Evolutionary conservation across 208 protist species (phyloP).

Genomic region (Cochliopodium minus): DNA sequence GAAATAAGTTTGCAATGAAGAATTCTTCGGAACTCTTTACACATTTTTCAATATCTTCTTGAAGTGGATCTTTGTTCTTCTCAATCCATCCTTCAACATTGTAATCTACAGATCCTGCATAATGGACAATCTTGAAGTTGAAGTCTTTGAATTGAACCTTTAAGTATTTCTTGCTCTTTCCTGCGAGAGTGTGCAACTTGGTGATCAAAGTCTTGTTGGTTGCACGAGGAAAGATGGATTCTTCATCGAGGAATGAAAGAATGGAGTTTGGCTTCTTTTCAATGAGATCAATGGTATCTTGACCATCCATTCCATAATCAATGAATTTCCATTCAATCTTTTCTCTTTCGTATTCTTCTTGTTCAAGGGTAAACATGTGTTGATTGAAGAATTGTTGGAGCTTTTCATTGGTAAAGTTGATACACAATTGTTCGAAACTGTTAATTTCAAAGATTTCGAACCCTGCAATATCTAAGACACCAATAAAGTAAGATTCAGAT

Average conservation of each 20-base stretch:
- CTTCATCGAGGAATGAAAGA: conserved; percentile 25
- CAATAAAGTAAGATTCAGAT: conserved; percentile 56
- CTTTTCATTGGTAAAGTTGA: conserved; percentile 25
- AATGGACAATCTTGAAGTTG: conserved; percentile 26
- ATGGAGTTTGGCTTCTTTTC: conserved; percentile 13
- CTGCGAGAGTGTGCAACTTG: neutral
- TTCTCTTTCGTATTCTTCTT: conserved; percentile 20
- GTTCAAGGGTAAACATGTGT: conserved; percentile 24
- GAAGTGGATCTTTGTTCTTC: conserved; percentile 29
- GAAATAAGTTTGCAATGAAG: conserved; percentile 14
- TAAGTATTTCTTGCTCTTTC: neutral
- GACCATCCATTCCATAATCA: conserved; percentile 4
- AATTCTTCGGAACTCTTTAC: neutral
- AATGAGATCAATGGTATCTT: conserved; percentile 11
- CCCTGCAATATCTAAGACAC: conserved; percentile 81
- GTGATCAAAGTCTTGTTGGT: conserved; percentile 2
- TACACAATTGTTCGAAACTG: conserved; percentile 84
- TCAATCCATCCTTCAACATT: conserved; percentile 19
- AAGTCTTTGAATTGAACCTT: neutral
- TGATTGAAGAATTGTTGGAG: conserved; percentile 24
- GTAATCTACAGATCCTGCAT: conserved; percentile 25
- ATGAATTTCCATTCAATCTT: conserved; percentile 7
- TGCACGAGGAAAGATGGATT: conserved; percentile 1
- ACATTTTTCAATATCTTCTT: neutral
- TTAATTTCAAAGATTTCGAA: conserved; percentile 81